Base-by-base conservation (phyloP, 768 basidiomycete species). In the Paxillus involutus region DNA sequence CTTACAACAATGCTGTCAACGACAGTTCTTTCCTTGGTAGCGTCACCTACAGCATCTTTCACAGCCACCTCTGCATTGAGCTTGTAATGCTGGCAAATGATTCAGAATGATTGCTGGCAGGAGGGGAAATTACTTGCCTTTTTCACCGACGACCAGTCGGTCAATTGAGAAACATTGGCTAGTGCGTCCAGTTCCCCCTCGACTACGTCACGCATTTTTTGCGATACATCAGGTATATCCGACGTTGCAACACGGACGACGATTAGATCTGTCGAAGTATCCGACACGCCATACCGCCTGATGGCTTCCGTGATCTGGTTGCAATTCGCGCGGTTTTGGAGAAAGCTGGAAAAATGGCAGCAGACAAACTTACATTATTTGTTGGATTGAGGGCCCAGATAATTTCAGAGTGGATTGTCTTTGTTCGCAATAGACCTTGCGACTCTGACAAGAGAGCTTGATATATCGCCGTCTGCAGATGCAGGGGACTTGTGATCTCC, bases 341-440 rank as follows among this genome's bases (percentile, higher is more conserved):
- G 19, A 6, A 36, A 43, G 16, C 11, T 8, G n/a, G 17, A 16
- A 17, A 42, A 21, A 40, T 24, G 45, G 32, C 9, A 35, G 17
- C 42, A 63, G 26, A 3, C 11, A 24, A 16, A 62, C 77, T 45
- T 50, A 91, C 92, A 66, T 95, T 97, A 59, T 91, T 90, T 5
- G 85, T 91, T 2, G 94, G 93, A 59, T 89, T 92, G 45, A 98
- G 75, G 19, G 82, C 73, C 78, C 89, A 94, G n/a, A 98, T 76
- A 47, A 98, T 80, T 69, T 98, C 95, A 0, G 93, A 93, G 65
- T 98, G 94, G 0, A 94, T 73, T 1, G 93, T 92, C 72, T 88
- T 91, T 1, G 95, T 94, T 44, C 87, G 79, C 52, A 96, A 74
- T 1, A 73, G 63, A 19, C 74, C 76, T 40, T 86, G 80, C 3